Evolutionary conservation across 2,329 filamentous ascomycete species (phyloP).

Genomic region (Fonsecaea pugnacius): DNA sequence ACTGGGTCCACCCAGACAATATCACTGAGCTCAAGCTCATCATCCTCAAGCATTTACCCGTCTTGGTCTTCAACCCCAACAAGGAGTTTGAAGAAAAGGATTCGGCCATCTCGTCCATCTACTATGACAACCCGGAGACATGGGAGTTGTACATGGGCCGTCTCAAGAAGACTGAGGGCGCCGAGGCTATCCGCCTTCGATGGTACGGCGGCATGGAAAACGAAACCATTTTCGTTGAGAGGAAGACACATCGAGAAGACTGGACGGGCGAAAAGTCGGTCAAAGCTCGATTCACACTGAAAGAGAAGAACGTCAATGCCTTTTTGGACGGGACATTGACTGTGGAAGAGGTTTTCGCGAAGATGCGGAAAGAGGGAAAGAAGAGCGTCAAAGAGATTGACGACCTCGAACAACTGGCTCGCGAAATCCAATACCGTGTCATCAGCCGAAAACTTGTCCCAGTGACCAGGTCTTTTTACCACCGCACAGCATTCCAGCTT

Average conservation of each 20-base stretch:
- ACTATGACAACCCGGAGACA: conserved; percentile 92
- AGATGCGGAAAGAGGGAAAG: conserved; percentile 92
- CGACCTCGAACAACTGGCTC: conserved; percentile 82
- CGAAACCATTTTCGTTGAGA: conserved; percentile 94
- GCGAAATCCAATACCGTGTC: conserved; percentile 91
- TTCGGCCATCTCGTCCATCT: conserved; percentile 95
- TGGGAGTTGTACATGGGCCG: conserved; percentile 95
- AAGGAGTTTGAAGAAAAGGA: conserved; percentile 94
- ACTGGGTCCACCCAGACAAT: conserved; percentile 99
- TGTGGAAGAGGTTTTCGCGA: conserved; percentile 89
- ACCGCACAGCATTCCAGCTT: conserved; percentile 95
- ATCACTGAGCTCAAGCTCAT: conserved; percentile 98
- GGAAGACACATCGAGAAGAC: conserved; percentile 97
- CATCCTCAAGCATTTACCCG: conserved; percentile 94
- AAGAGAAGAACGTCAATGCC: conserved; percentile 96
- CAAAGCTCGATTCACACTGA: conserved; percentile 91
- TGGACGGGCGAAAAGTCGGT: conserved; percentile 99
- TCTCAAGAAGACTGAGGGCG: conserved; percentile 95
- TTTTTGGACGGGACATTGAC: conserved; percentile 84
- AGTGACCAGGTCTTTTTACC: conserved; percentile 95
- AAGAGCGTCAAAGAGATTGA: conserved; percentile 90
- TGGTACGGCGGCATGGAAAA: conserved; percentile 98
- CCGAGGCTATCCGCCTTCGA: conserved; percentile 90
- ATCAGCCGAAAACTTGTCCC: conserved; percentile 84
- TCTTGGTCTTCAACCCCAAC: conserved; percentile 94